Evolutionary conservation across 225 moss, liverwort and hornwort genomes (phyloP).

Genomic region (Anthoceros angustus): DNA sequence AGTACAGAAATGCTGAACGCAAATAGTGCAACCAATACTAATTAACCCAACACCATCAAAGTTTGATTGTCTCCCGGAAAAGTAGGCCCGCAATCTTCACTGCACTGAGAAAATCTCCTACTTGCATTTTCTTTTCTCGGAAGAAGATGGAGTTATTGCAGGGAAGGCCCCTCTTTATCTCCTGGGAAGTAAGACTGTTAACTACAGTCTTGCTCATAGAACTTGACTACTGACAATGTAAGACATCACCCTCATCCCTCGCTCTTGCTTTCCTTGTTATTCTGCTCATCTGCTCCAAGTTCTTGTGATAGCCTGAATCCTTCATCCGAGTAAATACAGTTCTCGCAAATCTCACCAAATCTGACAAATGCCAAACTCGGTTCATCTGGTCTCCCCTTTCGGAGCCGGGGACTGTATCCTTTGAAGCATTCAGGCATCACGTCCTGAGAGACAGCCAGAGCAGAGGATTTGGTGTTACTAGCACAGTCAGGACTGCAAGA

Average conservation of each 20-base stretch:
- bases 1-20: too few relatives aligned
- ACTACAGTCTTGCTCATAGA: not conserved
- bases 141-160: not conserved
- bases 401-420: not conserved
- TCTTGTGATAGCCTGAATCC: not conserved
- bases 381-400: not conserved
- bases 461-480: too few relatives aligned
- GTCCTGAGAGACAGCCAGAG: not conserved
- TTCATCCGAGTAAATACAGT: not conserved
- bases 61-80: not conserved
- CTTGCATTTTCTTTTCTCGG: not conserved
- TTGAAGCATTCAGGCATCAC: not conserved
- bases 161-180: not conserved
- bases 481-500: too few relatives aligned
- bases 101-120: not conserved
- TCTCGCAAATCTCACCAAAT: not conserved
- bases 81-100: not conserved
- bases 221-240: not conserved
- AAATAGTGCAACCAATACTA: constrained; percentile 3
- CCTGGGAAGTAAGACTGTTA: not conserved
- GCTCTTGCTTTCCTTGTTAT: not conserved
- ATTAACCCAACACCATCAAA: not conserved
- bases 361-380: not conserved
- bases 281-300: not conserved
- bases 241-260: not conserved